Base-by-base conservation (phyloP, 371 early-diverging fungal genomes). In the Mucor mucedo region DNA sequence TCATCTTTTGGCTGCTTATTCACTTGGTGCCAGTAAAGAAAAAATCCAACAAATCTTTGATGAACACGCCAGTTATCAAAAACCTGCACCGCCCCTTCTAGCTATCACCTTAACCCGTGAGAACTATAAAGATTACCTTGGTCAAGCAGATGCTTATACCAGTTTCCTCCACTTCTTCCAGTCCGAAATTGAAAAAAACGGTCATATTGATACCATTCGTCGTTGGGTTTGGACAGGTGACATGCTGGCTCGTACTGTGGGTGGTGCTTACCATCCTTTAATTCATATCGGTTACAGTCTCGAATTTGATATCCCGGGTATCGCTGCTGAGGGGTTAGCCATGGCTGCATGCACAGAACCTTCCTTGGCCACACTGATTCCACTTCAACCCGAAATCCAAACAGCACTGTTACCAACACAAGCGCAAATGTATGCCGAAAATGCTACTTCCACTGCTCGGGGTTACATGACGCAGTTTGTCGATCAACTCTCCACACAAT, bases 261-360 rank as follows among this genome's bases (percentile, higher is more conserved):
- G 79, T 50, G 88, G 86, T 3, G 72, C 80, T 0, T 80, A 73
- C 54, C 87, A 88, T 65, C 86, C 88, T 5, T n/a, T 89, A 2
- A 87, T 89, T 55, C 87, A 87, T 68, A 64, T 88, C 27, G 88
- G 88, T 6, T 88, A 87, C 42, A 88, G 85, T 0, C 59, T 88
- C 16, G 89, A 89, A 60, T 89, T 88, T 71, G 80, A 82, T 30
- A 66, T 84, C 44, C 76, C 80, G 39, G 74, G 82, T 16, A 65
- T 82, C 16, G 73, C 76, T 13, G 86, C 84, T 2, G 85, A 82
- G 58, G 89, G 86, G 0, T 70, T 89, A 42, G 86, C 88, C 2
- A 78, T 84, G 82, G 72, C 62, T 32, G 78, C 71, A 13, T 77
- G 65, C 63, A 85, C 83, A 1, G 70, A 63, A 6, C 7, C 27